These are phyloP conservation scores for Sabuloglossum arenarium DNA, from an alignment of 495 filamentous ascomycete genomes.

Conservation along the genomic window DNA sequence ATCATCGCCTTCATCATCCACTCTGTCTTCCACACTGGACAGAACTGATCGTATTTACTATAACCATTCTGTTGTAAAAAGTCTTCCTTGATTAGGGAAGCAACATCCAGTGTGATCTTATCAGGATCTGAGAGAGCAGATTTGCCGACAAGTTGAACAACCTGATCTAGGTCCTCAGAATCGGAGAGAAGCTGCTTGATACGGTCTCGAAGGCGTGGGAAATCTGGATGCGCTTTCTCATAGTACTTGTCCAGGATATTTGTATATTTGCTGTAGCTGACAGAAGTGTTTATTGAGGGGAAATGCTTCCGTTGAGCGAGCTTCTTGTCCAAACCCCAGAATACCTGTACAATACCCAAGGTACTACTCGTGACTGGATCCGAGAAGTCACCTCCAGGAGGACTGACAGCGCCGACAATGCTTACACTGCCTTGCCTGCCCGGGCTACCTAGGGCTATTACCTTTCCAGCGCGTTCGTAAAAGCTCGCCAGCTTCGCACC, in stretches of 20 bases:
- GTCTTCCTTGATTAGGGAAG: constrained; percentile 86
- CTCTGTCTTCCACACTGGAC: constrained; percentile 96
- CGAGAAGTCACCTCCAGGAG: constrained; percentile 96
- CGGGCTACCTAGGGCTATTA: constrained; percentile 67
- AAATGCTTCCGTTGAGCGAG: constrained; percentile 98
- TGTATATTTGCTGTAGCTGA: constrained; percentile 96
- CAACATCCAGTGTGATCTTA: constrained; percentile 95
- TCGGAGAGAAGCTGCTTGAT: constrained; percentile 84
- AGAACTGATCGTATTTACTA: constrained; percentile 97
- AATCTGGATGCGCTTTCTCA: constrained; percentile 78
- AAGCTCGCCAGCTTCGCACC: constrained; percentile 94
- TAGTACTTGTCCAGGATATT: constrained; percentile 76
- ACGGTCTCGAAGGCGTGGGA: constrained; percentile 77
- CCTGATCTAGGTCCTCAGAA: constrained; percentile 93
- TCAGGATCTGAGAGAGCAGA: constrained; percentile 87
- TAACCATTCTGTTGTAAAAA: constrained; percentile 99
- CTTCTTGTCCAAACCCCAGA: constrained; percentile 99
- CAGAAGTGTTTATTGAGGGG: constrained; percentile 89
- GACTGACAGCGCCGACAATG: constrained; percentile 94
- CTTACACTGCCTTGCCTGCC: constrained; percentile 78
- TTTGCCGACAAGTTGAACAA: constrained; percentile 96
- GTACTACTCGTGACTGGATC: constrained; percentile 92
- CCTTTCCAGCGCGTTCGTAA: constrained; percentile 93
- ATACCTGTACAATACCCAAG: constrained; percentile 94
- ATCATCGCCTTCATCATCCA: constrained; percentile 99